Evolutionary conservation across 371 early-diverging fungal species (phyloP), one percentile per base, ranked within the genome.

Genomic region (Zancudomyces culisetae): DNA sequence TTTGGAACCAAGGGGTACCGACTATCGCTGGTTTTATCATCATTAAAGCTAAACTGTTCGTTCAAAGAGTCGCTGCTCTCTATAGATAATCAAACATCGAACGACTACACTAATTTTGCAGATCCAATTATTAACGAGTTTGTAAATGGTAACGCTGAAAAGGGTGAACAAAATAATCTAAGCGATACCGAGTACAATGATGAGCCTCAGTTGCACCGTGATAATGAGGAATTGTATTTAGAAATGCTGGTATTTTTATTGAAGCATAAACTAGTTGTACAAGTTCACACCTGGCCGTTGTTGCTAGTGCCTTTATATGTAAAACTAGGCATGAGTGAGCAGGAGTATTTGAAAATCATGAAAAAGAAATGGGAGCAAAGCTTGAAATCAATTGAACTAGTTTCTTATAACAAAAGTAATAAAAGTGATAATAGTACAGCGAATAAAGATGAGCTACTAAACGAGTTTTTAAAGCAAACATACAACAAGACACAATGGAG

Each of bases 231-330:
- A 4, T 61, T 80, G 22, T 89, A 88, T 53, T 60, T 90, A 20
- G 88, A 88, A 54, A 78, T 85, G 20, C 68, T 89, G 43, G 82
- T 81, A 0, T 85, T 75, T 54, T 61, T 93, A 53, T 73, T 93
- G 42, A 73, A 87, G 27, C 76, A 84, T 52, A 77, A 79, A 40
- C 49, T 84, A 2, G 77, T 90, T 3, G 73, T 78, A 1, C 92
- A 91, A 55, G 60, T 86, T 23, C 87, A 90, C 60, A 84, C 85
- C 61, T 90, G 85, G 60, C 71, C 88, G 15, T 63, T 78, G 18
- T 57, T 84, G 20, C 60, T 84, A 39, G 70, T 75, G 20, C 82
- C 79, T 0, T 67, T 63, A 55, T 66, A 76, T 35, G 70, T 76
- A 27, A 73, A 73, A 49, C 43, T 60, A 39, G 69, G 61, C 30